Evolutionary conservation across 345 rosid species (phyloP).

Genomic region (Cochlearia excelsa): DNA sequence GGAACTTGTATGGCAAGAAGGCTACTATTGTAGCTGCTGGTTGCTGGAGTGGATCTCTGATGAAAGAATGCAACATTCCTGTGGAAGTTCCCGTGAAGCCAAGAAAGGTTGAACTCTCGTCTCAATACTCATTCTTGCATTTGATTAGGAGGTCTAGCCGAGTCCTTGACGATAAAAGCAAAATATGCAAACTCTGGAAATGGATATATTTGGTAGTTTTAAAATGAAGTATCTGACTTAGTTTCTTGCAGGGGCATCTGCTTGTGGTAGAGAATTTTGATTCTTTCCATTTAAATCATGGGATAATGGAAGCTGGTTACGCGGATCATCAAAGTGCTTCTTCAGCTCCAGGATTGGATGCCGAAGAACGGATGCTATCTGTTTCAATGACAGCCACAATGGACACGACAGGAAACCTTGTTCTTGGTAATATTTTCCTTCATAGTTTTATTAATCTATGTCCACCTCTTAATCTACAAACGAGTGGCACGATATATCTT

Average conservation of each 20-base stretch:
- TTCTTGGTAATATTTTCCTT: constrained; percentile 53
- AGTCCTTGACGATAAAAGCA: constrained; percentile 3
- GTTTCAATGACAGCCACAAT: constrained; percentile 89
- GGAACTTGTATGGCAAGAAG: constrained; percentile 57
- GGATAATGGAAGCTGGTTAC: constrained; percentile 83
- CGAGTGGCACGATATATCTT: not conserved
- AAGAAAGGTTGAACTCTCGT: constrained; percentile 55
- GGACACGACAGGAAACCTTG: constrained; percentile 65
- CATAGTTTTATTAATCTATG: not conserved
- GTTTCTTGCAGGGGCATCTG: constrained; percentile 67
- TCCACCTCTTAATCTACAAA: not conserved
- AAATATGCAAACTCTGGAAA: constrained; percentile 12
- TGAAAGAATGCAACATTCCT: constrained; percentile 45
- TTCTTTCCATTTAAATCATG: constrained; percentile 64
- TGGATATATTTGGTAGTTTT: not conserved
- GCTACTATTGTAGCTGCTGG: constrained; percentile 80
- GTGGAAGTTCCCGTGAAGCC: constrained; percentile 74
- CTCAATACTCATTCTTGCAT: constrained; percentile 1
- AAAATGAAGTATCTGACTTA: not conserved
- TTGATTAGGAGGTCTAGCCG: constrained; percentile 3
- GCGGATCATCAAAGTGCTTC: constrained; percentile 44
- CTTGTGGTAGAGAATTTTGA: constrained; percentile 72
- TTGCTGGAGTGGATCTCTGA: constrained; percentile 83
- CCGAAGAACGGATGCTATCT: constrained; percentile 47
- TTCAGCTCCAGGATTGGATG: constrained; percentile 40